phyloP scores from a whole-genome alignment of 2,329 filamentous ascomycete species.

The Colletotrichum lupini region DNA sequence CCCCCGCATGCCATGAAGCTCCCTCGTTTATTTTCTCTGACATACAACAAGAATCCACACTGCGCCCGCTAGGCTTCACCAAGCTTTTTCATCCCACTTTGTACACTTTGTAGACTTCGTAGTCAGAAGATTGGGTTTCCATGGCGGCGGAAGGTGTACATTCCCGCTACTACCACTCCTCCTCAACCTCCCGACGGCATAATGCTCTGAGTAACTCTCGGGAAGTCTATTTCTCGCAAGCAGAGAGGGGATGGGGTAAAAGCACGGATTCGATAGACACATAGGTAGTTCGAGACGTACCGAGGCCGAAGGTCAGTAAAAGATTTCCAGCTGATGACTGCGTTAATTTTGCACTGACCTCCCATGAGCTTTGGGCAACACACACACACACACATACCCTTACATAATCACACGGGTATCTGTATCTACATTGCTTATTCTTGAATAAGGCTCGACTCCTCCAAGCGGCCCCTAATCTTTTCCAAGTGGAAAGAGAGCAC shows the following conservation, averaged over 20 bases:
- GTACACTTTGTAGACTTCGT: background rate
- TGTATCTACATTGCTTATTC: background rate
- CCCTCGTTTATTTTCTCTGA: background rate
- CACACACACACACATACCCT: background rate
- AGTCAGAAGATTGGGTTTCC: background rate
- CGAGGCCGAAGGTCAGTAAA: background rate
- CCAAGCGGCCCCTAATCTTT: too few relatives aligned
- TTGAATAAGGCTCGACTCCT: background rate
- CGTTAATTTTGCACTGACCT: background rate
- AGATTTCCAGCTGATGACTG: background rate
- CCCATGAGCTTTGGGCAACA: background rate
- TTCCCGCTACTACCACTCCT: background rate
- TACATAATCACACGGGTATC: background rate
- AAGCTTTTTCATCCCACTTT: background rate
- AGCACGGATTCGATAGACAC: background rate
- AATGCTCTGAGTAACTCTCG: background rate
- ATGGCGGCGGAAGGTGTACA: background rate
- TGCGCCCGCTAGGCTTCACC: background rate
- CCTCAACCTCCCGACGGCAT: background rate
- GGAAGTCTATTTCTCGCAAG: constrained; percentile 4
- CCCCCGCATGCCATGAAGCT: background rate
- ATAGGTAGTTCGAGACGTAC: background rate
- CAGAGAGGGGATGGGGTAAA: background rate
- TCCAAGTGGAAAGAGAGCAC: too few relatives aligned
- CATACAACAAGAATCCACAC: background rate